Conservation (phyloP, 495 filamentous ascomycete species). For the Penicillium desertorum region DNA sequence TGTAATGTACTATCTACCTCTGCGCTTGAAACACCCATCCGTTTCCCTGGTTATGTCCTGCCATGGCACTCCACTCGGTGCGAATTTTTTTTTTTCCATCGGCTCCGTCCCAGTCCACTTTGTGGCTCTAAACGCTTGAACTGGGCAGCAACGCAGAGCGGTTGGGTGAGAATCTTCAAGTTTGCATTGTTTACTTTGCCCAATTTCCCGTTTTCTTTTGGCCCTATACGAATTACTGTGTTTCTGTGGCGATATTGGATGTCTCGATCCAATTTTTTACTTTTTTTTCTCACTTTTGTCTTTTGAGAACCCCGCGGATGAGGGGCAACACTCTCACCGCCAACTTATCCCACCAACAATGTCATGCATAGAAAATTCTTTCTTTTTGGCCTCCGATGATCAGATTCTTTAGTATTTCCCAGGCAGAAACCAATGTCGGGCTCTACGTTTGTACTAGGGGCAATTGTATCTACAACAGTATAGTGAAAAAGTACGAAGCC, state of each 20-base stretch:
- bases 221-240: neutral
- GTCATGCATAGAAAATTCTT: slow-evolving; percentile 18
- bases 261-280: slow-evolving; percentile 17
- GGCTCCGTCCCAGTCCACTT: slow-evolving; percentile 23
- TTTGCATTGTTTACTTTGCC: slow-evolving; percentile 27
- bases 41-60: slow-evolving; percentile 35
- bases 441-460: slow-evolving; percentile 1
- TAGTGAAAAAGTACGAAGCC: neutral
- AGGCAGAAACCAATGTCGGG: slow-evolving; percentile 4
- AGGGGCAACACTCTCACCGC: slow-evolving; percentile 26
- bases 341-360: slow-evolving; percentile 20
- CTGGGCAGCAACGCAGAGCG: slow-evolving; percentile 49
- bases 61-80: slow-evolving; percentile 21
- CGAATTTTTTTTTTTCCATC: slow-evolving; percentile 37
- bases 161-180: slow-evolving; percentile 25
- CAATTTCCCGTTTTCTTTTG: slow-evolving; percentile 11
- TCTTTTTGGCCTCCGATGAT: slow-evolving; percentile 14
- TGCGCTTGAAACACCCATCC: neutral
- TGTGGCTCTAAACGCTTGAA: slow-evolving; percentile 17
- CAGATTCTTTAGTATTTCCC: no score
- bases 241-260: slow-evolving; percentile 5
- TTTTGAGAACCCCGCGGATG: slow-evolving; percentile 17
- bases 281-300: slow-evolving; percentile 20
- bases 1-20: neutral
- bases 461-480: neutral